Evolutionary conservation across 805 yeast genomes (phyloP).

Genomic region (Candida sithepensis): DNA sequence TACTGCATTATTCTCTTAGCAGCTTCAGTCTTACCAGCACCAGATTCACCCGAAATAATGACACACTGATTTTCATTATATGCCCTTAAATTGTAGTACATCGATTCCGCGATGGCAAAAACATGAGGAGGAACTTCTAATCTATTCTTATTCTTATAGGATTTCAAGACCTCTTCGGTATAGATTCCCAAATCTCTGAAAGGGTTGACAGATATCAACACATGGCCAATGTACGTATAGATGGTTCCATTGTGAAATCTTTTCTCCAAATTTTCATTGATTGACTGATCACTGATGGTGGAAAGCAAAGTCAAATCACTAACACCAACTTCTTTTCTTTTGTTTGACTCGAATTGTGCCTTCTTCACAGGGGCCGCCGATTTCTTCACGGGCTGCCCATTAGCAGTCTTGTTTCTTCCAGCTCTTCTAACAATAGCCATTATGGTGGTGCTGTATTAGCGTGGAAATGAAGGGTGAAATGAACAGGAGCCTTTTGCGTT

Average conservation of each 20-base stretch:
- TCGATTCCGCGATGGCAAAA: slow-evolving; percentile 93
- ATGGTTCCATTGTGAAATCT: slow-evolving; percentile 87
- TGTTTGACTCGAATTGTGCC: slow-evolving; percentile 83
- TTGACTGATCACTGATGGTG: slow-evolving; percentile 85
- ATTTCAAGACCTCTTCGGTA: slow-evolving; percentile 68
- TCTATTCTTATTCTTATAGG: slow-evolving; percentile 88
- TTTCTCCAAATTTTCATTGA: slow-evolving; percentile 85
- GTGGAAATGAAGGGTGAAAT: not conserved
- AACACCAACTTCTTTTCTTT: slow-evolving; percentile 97
- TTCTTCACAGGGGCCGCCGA: slow-evolving; percentile 59
- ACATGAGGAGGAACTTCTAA: slow-evolving; percentile 98
- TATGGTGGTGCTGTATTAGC: slow-evolving; percentile 42
- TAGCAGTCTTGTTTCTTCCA: slow-evolving; percentile 49
- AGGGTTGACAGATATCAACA: slow-evolving; percentile 93
- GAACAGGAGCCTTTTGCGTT: too few species aligned
- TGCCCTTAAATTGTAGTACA: slow-evolving; percentile 93
- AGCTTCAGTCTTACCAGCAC: slow-evolving; percentile 98
- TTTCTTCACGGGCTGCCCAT: slow-evolving; percentile 50
- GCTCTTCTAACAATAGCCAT: slow-evolving; percentile 52
- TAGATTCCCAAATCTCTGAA: slow-evolving; percentile 95
- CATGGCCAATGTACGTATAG: slow-evolving; percentile 92
- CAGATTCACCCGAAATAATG: slow-evolving; percentile 95
- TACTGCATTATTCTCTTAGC: slow-evolving; percentile 98
- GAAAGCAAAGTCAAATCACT: slow-evolving; percentile 88
- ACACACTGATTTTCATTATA: slow-evolving; percentile 96